A percentile compares a stretch with the other conserved stretches of the same genome.
These are phyloP conservation scores for Prunus armeniaca DNA, from an alignment of 306 rosid genomes.

Conservation along the genomic window DNA sequence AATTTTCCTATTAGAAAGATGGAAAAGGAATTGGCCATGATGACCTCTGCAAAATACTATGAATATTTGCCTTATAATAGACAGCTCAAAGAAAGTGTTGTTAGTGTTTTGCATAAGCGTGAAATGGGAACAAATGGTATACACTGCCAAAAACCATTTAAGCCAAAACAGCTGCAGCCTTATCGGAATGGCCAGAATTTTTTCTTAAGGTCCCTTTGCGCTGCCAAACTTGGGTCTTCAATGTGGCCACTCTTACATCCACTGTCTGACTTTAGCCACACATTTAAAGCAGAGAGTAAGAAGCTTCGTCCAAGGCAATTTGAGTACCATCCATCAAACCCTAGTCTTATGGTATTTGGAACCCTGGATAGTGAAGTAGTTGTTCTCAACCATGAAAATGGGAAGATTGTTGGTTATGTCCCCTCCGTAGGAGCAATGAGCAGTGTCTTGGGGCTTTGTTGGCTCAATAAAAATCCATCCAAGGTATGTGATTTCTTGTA, in stretches of 20 bases:
- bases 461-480: conserved; percentile 75
- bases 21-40: conserved; percentile 59
- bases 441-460: conserved; percentile 77
- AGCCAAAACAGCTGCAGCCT: conserved; percentile 28
- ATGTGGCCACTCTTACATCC: conserved; percentile 66
- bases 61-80: conserved; percentile 69
- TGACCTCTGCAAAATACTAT: conserved; percentile 41
- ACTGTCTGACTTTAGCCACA: conserved; percentile 29
- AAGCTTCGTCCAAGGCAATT: conserved; percentile 74
- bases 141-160: conserved; percentile 26
- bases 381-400: conserved; percentile 68
- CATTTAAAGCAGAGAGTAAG: conserved; percentile 38
- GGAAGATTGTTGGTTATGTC: conserved; percentile 52
- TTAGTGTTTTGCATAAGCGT: conserved; percentile 55
- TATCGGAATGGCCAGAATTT: conserved; percentile 46
- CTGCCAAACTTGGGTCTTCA: conserved; percentile 74
- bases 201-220: conserved; percentile 65
- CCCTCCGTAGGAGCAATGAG: conserved; percentile 68
- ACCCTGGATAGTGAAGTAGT: conserved; percentile 74
- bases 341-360: conserved; percentile 75
- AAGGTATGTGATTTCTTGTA: conserved; percentile 47
- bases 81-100: conserved; percentile 56
- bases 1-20: conserved; percentile 44
- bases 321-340: conserved; percentile 73
- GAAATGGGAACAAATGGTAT: conserved; percentile 55